These are phyloP conservation scores for Hibiscus trionum DNA, from an alignment of 345 rosid species.

Conservation along the genomic window DNA sequence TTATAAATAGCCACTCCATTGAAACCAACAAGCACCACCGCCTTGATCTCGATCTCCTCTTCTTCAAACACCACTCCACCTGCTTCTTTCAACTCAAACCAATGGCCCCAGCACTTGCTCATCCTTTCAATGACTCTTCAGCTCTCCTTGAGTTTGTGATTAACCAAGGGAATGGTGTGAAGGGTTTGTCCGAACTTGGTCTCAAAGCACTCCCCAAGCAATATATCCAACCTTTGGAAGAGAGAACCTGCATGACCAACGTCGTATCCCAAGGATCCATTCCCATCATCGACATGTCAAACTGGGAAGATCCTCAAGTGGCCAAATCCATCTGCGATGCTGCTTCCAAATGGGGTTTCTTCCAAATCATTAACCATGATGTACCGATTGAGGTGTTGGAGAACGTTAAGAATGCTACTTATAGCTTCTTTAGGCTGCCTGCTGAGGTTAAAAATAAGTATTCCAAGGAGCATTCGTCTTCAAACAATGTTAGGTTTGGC, in stretches of 20 bases:
- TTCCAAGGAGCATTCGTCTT: background rate
- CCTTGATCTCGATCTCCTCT: background rate
- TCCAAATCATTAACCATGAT: conserved; percentile 20
- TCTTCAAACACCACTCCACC: background rate
- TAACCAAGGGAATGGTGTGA: conserved; percentile 18
- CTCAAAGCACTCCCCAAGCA: conserved; percentile 8
- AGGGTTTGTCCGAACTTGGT: conserved; percentile 13
- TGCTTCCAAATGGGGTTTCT: conserved; percentile 17
- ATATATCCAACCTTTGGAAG: conserved; percentile 4
- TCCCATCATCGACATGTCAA: conserved; percentile 2
- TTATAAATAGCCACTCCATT: background rate
- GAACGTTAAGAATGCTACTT: conserved; percentile 11
- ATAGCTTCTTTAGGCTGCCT: background rate
- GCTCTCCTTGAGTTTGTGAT: conserved; percentile 8
- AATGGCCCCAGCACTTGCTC: background rate
- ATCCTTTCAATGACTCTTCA: background rate
- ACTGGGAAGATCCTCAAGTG: conserved; percentile 4
- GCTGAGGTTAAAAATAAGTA: background rate
- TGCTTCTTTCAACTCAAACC: background rate
- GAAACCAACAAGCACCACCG: background rate
- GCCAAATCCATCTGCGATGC: conserved; percentile 10
- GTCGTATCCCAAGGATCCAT: background rate
- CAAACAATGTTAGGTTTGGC: conserved; percentile 3
- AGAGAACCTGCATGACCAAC: background rate
- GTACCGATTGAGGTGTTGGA: conserved; percentile 13